phyloP scores from a whole-genome alignment of 768 basidiomycete species.

The Leccinum boreale region DNA sequence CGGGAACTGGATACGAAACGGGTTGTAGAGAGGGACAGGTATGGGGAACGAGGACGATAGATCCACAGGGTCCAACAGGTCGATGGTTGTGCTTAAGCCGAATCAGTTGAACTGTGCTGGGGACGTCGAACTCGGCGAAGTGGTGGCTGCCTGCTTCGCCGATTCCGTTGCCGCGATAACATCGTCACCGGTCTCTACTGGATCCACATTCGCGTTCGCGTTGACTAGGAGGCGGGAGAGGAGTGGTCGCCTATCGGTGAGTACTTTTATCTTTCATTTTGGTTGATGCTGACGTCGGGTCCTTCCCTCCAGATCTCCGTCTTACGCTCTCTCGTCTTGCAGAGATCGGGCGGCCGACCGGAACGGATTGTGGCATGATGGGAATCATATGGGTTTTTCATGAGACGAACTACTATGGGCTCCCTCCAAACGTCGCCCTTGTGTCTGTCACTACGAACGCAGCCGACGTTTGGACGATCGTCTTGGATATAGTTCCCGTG shows the following conservation, averaged over 20 bases:
- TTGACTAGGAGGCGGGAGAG: constrained; percentile 20
- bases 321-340: neutral
- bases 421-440: constrained; percentile 36
- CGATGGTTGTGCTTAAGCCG: constrained; percentile 16
- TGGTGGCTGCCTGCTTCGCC: constrained; percentile 24
- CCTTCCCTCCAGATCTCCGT: neutral
- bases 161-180: neutral
- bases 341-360: constrained; percentile 13
- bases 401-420: constrained; percentile 82
- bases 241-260: constrained; percentile 58
- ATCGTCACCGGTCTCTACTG: neutral
- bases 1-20: neutral
- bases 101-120: constrained; percentile 24
- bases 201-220: neutral
- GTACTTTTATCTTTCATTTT: constrained; percentile 5
- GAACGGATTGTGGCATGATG: neutral
- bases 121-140: constrained; percentile 17
- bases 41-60: neutral
- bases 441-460: too few relatives aligned
- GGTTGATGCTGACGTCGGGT: neutral
- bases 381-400: constrained; percentile 58
- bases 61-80: neutral
- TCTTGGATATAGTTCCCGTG: too few relatives aligned
- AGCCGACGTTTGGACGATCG: too few relatives aligned
- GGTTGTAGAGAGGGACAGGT: too few relatives aligned